Evolutionary conservation across 768 basidiomycete species (phyloP), one percentile per base, ranked within the genome.

Genomic region (Russula vinacea): DNA sequence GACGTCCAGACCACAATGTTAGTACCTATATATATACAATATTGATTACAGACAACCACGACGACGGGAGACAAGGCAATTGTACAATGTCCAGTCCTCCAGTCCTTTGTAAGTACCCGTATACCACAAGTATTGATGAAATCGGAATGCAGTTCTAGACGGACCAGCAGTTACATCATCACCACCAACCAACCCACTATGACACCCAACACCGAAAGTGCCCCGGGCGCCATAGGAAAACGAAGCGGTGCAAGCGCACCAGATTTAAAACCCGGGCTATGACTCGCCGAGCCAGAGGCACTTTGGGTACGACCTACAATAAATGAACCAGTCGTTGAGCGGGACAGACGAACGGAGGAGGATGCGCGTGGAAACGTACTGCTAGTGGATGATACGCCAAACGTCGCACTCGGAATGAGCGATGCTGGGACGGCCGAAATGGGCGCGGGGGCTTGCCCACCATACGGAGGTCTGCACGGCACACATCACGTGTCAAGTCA

Each of bases 341-440:
- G 40, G 4, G 1, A 26, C 8, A 35, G 35, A 35, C 10, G 10
- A 35, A 35, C 8, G 35, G 40, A 29, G 5, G 16, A 55, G 3
- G 45, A 22, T 7, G n/a, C 5, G 50, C 14, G 55, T 16, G 33
- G 35, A 3, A 6, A 24, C 55, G 45, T 10, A 56, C 47, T 42
- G 14, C 40, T 17, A 16, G 42, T 24, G 19, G 24, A 35, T 35
- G 35, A 35, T 1, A 11, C 2, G n/a, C 22, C 4, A 3, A n/a
- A 32, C 0, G 58, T 64, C n/a, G 11, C 37, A 3, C 16, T 49
- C 16, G 64, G 64, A 33, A 65, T 61, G 45, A 61, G 49, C 40
- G 64, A 65, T 1, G 49, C 19, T 4, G 59, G 59, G 24, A 65
- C 64, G 35, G 59, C 59, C 32, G 64, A 65, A 33, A 65, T 65